Evolutionary conservation across 768 basidiomycete genomes (phyloP).

Genomic region (Auricularia heimuer): DNA sequence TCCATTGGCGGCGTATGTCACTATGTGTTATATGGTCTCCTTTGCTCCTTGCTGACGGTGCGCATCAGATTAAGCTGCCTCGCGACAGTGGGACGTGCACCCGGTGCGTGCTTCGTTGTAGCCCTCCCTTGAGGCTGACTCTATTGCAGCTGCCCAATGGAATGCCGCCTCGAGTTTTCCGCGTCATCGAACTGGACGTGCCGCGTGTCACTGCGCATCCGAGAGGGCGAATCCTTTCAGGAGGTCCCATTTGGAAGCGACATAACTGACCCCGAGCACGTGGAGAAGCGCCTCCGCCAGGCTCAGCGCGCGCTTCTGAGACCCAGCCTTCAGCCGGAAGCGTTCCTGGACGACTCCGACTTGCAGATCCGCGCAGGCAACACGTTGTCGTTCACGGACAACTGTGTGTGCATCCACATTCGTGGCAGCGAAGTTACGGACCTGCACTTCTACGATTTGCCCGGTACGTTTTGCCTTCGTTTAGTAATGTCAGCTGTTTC

Average conservation of each 20-base stretch:
- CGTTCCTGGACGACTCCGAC: constrained; percentile 10
- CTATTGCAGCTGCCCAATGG: constrained; percentile 25
- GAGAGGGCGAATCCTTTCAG: constrained; percentile 15
- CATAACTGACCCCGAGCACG: constrained; percentile 8
- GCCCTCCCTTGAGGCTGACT: not conserved
- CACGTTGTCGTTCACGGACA: constrained; percentile 37
- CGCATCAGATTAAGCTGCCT: constrained; percentile 53
- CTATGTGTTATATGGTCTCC: too few species aligned
- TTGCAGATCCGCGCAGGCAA: constrained; percentile 10
- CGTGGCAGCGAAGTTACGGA: constrained; percentile 51
- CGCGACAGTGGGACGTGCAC: constrained; percentile 70
- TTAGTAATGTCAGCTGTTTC: not conserved
- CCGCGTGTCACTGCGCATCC: constrained; percentile 22
- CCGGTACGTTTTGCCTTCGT: constrained; percentile 28
- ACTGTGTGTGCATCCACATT: constrained; percentile 49
- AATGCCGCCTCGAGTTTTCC: constrained; percentile 23
- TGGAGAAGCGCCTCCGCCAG: constrained; percentile 11
- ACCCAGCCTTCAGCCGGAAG: constrained; percentile 5
- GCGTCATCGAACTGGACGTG: constrained; percentile 21
- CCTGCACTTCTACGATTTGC: constrained; percentile 55
- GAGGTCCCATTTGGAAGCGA: constrained; percentile 9
- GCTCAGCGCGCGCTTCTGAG: constrained; percentile 16
- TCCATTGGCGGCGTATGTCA: constrained; percentile 38
- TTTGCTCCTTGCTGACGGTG: not conserved
- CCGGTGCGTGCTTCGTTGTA: constrained; percentile 30